Evolutionary conservation across 2,329 filamentous ascomycete species (phyloP).

Genomic region (Cyanodermella asteris): DNA sequence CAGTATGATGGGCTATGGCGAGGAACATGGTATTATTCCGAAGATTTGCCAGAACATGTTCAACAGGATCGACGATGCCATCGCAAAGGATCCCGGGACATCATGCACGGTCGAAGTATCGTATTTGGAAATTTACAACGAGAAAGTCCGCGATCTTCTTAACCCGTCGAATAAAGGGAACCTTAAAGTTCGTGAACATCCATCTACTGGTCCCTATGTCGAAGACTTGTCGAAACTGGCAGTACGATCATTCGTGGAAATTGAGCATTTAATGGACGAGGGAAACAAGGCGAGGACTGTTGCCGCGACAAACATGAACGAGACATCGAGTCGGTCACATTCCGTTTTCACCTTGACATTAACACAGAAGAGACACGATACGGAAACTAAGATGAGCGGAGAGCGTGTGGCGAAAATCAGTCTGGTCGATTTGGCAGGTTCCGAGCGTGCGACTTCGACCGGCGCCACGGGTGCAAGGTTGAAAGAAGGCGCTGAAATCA

Average conservation of each 20-base stretch:
- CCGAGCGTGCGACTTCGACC: slow-evolving; percentile 89
- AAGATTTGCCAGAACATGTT: slow-evolving; percentile 98
- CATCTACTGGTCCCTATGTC: slow-evolving; percentile 90
- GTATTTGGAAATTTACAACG: slow-evolving; percentile 98
- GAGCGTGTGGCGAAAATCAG: slow-evolving; percentile 98
- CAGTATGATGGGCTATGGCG: slow-evolving; percentile 99
- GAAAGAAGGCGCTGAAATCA: slow-evolving; percentile 97
- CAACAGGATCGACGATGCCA: slow-evolving; percentile 50
- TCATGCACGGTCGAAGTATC: slow-evolving; percentile 93
- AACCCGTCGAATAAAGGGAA: slow-evolving; percentile 94
- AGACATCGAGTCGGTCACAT: slow-evolving; percentile 93
- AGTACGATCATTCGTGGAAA: slow-evolving; percentile 81
- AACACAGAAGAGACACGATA: slow-evolving; percentile 78
- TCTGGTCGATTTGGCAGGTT: slow-evolving; percentile 91
- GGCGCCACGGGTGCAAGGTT: slow-evolving; percentile 85
- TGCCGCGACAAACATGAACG: slow-evolving; percentile 98
- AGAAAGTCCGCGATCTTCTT: slow-evolving; percentile 81
- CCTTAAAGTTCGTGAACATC: slow-evolving; percentile 90
- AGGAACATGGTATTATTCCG: slow-evolving; percentile 87
- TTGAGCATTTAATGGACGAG: slow-evolving; percentile 96
- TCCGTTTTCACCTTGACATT: slow-evolving; percentile 93
- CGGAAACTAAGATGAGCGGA: slow-evolving; percentile 86
- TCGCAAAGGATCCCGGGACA: slow-evolving; percentile 49
- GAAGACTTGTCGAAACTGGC: slow-evolving; percentile 92
- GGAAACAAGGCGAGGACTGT: slow-evolving; percentile 97